Evolutionary conservation across 116 monocot species (phyloP), one percentile per base, ranked within the genome.

Genomic region (Zostera marina): DNA sequence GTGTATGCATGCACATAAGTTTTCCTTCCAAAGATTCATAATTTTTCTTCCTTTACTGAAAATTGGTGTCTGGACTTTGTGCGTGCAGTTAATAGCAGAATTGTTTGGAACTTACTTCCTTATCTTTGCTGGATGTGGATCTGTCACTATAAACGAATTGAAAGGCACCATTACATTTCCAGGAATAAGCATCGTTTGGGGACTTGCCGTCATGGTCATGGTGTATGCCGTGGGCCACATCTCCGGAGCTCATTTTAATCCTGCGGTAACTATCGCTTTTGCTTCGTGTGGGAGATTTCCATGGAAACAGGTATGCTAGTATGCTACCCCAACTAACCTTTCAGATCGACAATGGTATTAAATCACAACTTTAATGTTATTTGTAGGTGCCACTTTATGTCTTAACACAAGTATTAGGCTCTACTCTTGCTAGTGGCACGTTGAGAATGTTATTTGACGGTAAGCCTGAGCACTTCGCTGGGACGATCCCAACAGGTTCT

Each of bases 221-320:
- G 75, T 88, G 12, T 88, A 85, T 70, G 69, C 88, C 10, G 56
- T 94, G 9, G 88, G 94, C 16, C 94, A 94, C 69, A 82, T 94
- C 62, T 94, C 94, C 49, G 85, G 94, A 22, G 88, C 88, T 5
- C 94, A 94, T 55, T 82, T 94, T 71, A 94, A 94, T 54, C 94
- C 94, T 0, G 94, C 94, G 15, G 94, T 94, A 68, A 78, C 94
- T 47, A 62, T 88, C 44, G 76, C 88, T 16, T 94, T 94, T 11
- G 88, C 88, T 20, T 70, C 75, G 17, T 73, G 69, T 52, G 51
- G 79, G 7, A 72, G 81, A 57, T 94, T 88, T 48, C 85, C 88
- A 22, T 88, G 84, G 94, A 82, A 77, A 59, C 69, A 83, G 80
- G 92, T 92, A 48, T 24, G 20, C 3, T n/a, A n/a, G n/a, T n/a